Evolutionary conservation across 2,329 filamentous ascomycete species (phyloP), one percentile per base, ranked within the genome.

Genomic region (Fonsecaea monophora): DNA sequence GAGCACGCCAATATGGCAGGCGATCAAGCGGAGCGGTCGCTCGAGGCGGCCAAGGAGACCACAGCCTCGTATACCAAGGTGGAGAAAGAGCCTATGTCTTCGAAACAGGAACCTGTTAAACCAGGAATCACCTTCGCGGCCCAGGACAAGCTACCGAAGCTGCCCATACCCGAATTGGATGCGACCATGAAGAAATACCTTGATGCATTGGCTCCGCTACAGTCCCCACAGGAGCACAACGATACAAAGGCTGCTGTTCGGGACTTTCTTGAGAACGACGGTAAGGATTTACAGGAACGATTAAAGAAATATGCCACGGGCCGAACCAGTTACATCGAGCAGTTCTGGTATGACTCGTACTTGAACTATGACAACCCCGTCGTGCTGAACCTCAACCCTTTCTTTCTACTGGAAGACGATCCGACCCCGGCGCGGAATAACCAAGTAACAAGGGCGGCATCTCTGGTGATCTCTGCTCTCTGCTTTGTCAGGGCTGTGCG

Each of bases 321-420:
- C 53, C 94, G 94, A 80, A 92, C 92, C 42, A 98, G 94, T 79
- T 99, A 97, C 77, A 98, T 99, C 74, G 95, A 98, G 77, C 95
- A 99, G 75, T 99, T 99, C 74, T 99, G 94, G 95, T 98, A 98
- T 77, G 95, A 99, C 78, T 98, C 95, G 35, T 99, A 98, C 76
- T 85, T 99, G 70, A 98, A 98, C 81, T 99, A 90, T 76, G 95
- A 98, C 77, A 98, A 97, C 75, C 94, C 95, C 0, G 95, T 99
- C 48, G 95, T 99, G 48, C 86, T 99, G 72, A 98, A 99, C 80
- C 82, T 99, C 71, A 99, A 99, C 75, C 95, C 95, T 0, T 99
- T 99, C 81, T 99, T 99, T 82, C 83, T 99, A 64, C 85, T 99
- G 60, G 95, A 97, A 79, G 95, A 99, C 82, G 95, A 99, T 75